A percentile compares a stretch with the other conserved stretches of the same genome.
phyloP scores from a whole-genome alignment of 345 rosid genomes.

The Iberis pinnata region DNA sequence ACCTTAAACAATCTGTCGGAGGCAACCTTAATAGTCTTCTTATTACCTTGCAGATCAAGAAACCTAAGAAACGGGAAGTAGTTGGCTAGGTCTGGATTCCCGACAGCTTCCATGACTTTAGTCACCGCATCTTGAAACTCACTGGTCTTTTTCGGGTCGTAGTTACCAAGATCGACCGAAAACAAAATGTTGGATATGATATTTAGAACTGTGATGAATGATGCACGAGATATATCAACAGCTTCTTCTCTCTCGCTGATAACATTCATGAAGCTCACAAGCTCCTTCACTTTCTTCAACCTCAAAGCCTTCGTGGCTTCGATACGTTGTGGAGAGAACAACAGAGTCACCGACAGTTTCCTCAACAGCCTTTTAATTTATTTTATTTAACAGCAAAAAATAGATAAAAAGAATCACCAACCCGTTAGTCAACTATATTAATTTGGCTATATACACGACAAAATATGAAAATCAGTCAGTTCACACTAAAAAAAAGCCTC shows the following conservation, averaged over 20 bases:
- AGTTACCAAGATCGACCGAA: not conserved
- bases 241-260: conserved; percentile 1
- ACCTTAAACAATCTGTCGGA: conserved; percentile 18
- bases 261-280: conserved; percentile 9
- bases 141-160: not conserved
- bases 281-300: conserved; percentile 11
- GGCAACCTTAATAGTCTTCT: not conserved
- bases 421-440: no score
- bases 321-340: conserved; percentile 14
- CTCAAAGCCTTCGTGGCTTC: conserved; percentile 12
- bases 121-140: not conserved
- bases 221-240: no score
- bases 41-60: no score
- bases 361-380: conserved; percentile 11
- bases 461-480: no score
- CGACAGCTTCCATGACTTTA: not conserved
- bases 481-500: no score
- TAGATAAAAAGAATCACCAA: no score
- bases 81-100: no score
- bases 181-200: not conserved
- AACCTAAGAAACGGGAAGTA: no score
- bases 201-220: not conserved
- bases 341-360: conserved; percentile 3
- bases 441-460: no score
- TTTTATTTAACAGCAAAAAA: no score